Evolutionary conservation across 306 rosid species (phyloP).

Genomic region (Fragaria ananassa): DNA sequence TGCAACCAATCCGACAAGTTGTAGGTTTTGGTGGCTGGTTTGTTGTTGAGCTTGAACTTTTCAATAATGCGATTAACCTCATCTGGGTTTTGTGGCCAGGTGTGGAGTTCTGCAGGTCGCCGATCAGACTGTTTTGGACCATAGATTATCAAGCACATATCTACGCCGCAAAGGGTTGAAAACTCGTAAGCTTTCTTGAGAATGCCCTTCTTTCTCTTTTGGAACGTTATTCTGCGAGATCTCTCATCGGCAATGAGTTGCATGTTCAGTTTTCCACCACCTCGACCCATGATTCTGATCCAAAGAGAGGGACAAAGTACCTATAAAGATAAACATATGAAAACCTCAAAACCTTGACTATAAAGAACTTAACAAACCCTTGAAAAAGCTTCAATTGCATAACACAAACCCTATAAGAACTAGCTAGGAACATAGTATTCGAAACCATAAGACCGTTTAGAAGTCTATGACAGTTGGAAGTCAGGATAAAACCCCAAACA

Average conservation of each 20-base stretch:
- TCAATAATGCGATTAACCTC: slow-evolving; percentile 11
- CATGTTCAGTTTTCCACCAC: slow-evolving; percentile 16
- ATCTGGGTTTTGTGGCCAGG: not conserved
- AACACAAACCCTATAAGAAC: not conserved
- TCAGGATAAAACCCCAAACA: not conserved
- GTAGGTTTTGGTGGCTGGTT: not conserved
- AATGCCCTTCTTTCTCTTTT: slow-evolving; percentile 19
- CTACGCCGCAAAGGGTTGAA: slow-evolving; percentile 2
- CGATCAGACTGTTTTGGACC: not conserved
- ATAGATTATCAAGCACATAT: slow-evolving; percentile 12
- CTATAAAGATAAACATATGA: not conserved
- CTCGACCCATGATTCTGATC: slow-evolving; percentile 14
- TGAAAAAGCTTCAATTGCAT: not conserved
- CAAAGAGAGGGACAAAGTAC: not conserved
- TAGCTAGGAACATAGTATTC: not conserved
- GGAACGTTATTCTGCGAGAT: slow-evolving; percentile 5
- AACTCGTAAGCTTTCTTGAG: slow-evolving; percentile 16
- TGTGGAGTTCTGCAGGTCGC: not conserved
- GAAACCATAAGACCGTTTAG: not conserved
- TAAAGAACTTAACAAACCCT: not conserved
- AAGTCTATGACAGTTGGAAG: not conserved
- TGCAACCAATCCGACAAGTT: slow-evolving; percentile 4
- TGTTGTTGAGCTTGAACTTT: not conserved
- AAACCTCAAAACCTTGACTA: not conserved
- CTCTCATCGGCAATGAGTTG: slow-evolving; percentile 5